Conservation (phyloP, 306 rosid genomes). For the Pachyrhizus erosus region DNA sequence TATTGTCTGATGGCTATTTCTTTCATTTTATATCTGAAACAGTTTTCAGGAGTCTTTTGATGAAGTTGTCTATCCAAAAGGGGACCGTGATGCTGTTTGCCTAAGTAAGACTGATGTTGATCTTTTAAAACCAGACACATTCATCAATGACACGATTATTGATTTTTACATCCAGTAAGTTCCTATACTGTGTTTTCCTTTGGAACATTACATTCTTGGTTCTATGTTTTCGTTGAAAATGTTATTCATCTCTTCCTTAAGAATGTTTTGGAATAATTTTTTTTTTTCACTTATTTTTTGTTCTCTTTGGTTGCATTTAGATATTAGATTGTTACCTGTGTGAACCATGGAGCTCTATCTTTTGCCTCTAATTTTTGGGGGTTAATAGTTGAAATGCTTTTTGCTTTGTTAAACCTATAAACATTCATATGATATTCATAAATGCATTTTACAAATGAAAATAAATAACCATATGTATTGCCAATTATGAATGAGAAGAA, state of each 20-base stretch:
- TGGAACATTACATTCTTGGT: too few relatives aligned
- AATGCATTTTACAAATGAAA: slow-evolving; percentile 10
- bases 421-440: slow-evolving; percentile 1
- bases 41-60: slow-evolving; percentile 56
- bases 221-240: neutral
- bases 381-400: neutral
- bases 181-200: neutral
- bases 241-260: neutral
- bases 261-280: neutral
- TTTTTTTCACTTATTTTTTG: neutral
- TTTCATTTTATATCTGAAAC: neutral
- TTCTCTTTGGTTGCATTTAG: too few relatives aligned
- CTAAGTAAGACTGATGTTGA: slow-evolving; percentile 80
- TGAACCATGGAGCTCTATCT: too few relatives aligned
- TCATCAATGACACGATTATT: slow-evolving; percentile 78
- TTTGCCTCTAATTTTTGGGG: too few relatives aligned
- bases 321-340: too few relatives aligned
- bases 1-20: neutral
- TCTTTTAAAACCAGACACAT: slow-evolving; percentile 78
- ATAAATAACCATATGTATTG: neutral
- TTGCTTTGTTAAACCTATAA: neutral
- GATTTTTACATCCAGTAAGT: slow-evolving; percentile 89
- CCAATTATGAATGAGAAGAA: too few relatives aligned
- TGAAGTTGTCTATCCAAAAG: too few relatives aligned
- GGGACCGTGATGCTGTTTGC: neutral